Evolutionary conservation across 177 flowering plant species (phyloP).

Genomic region (Telopea speciosissima): DNA sequence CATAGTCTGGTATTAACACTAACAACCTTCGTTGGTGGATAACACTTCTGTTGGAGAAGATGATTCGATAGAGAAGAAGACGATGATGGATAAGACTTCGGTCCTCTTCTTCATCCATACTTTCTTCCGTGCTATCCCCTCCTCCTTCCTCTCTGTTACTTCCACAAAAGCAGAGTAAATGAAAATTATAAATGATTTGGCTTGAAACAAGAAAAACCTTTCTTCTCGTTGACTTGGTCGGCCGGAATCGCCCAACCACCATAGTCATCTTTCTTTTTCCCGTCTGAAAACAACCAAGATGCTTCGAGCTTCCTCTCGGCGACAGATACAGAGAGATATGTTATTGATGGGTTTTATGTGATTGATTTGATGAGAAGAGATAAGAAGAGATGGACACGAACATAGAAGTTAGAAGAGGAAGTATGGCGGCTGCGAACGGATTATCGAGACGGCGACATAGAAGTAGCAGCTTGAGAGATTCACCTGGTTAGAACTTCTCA

Average conservation of each 20-base stretch:
- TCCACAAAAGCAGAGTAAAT: no score
- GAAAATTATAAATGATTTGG: no score
- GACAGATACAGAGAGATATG: no score
- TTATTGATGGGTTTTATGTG: slow-evolving; percentile 7
- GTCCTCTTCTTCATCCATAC: slow-evolving; percentile 68
- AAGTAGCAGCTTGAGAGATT: slow-evolving; percentile 67
- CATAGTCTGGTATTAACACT: no score
- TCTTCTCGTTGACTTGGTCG: no score
- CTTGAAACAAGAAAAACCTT: no score
- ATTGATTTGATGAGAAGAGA: slow-evolving; percentile 18
- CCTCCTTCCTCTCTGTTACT: slow-evolving; percentile 52
- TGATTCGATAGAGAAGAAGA: slow-evolving; percentile 26
- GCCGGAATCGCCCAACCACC: no score
- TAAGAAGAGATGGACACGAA: slow-evolving; percentile 65
- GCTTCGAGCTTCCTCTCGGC: no score
- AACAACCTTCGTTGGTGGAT: slow-evolving; percentile 42
- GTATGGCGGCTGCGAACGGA: slow-evolving; percentile 62
- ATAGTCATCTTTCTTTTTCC: no score
- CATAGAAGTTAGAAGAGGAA: slow-evolving; percentile 63
- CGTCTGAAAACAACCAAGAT: no score
- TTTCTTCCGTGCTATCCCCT: slow-evolving; percentile 78
- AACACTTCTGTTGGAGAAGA: slow-evolving; percentile 35
- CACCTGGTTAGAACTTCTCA: slow-evolving; percentile 67
- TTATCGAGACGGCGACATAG: slow-evolving; percentile 64
- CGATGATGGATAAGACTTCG: slow-evolving; percentile 38